Evolutionary conservation across 2,329 filamentous ascomycete genomes (phyloP).

Genomic region (Coniochaeta sp.): DNA sequence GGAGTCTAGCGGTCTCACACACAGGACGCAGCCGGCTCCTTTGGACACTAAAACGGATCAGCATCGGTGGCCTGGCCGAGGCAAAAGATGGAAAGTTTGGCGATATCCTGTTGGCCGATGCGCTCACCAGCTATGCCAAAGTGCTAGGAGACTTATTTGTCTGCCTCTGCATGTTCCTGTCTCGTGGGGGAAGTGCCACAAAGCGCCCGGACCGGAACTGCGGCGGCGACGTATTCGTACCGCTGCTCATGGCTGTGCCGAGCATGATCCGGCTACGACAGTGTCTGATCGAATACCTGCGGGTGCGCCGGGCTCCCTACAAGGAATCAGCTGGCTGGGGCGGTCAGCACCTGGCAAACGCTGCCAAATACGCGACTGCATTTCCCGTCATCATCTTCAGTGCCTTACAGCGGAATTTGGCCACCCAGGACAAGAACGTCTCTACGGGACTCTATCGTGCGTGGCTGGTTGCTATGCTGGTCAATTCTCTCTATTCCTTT

Average conservation of each 20-base stretch:
- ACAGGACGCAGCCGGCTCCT: conserved; percentile 70
- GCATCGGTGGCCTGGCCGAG: conserved; percentile 79
- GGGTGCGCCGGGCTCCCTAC: conserved; percentile 53
- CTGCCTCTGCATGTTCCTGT: conserved; percentile 84
- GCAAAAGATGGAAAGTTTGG: conserved; percentile 87
- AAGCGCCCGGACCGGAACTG: conserved; percentile 74
- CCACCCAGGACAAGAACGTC: conserved; percentile 27
- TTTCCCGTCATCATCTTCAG: conserved; percentile 85
- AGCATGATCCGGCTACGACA: conserved; percentile 83
- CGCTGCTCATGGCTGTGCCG: conserved; percentile 75
- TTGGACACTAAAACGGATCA: conserved; percentile 67
- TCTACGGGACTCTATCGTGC: conserved; percentile 39
- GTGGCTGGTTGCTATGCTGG: conserved; percentile 65
- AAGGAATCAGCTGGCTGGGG: conserved; percentile 61
- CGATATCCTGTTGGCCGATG: conserved; percentile 88
- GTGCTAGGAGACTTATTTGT: conserved; percentile 87
- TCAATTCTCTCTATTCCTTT: conserved; percentile 93
- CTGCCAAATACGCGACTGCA: conserved; percentile 86
- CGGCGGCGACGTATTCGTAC: conserved; percentile 71
- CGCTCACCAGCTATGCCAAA: conserved; percentile 89
- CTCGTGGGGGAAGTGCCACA: conserved; percentile 62
- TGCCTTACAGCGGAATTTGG: conserved; percentile 61
- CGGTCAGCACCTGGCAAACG: conserved; percentile 86
- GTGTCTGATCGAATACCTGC: conserved; percentile 80
- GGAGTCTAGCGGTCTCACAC: conserved; percentile 52